Evolutionary conservation across 306 rosid species (phyloP).

Genomic region (Cajanus cajan): DNA sequence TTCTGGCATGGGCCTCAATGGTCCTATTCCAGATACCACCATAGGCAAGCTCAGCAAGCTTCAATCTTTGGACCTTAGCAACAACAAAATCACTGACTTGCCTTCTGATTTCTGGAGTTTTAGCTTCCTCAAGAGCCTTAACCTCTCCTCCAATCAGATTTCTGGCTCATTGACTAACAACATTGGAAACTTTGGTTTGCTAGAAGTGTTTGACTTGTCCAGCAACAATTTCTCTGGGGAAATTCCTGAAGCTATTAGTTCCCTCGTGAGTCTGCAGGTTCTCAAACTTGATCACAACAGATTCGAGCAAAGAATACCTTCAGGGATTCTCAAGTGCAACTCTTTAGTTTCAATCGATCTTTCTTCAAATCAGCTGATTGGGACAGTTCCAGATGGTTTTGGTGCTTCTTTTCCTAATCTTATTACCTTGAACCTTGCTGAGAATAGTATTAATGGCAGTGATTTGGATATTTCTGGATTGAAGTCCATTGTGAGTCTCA

Average conservation of each 20-base stretch:
- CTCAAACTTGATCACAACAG: conserved; percentile 59
- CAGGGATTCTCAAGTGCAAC: conserved; percentile 56
- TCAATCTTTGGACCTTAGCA: conserved; percentile 72
- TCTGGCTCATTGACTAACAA: conserved; percentile 63
- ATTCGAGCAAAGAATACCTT: conserved; percentile 57
- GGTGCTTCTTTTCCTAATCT: conserved; percentile 73
- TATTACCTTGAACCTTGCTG: conserved; percentile 65
- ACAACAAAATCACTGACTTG: conserved; percentile 64
- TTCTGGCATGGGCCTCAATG: conserved; percentile 63
- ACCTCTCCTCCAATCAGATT: conserved; percentile 66
- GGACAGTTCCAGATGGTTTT: conserved; percentile 73
- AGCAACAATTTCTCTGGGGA: conserved; percentile 60
- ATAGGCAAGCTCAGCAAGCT: conserved; percentile 75
- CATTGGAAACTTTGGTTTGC: conserved; percentile 72
- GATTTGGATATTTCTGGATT: conserved; percentile 57
- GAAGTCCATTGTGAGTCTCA: conserved; percentile 57
- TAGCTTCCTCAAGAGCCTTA: conserved; percentile 60
- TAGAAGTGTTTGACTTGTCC: conserved; percentile 66
- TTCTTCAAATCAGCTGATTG: conserved; percentile 61
- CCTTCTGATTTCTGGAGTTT: conserved; percentile 90
- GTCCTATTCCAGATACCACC: conserved; percentile 70
- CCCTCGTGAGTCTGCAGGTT: conserved; percentile 48
- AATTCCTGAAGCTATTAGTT: conserved; percentile 64
- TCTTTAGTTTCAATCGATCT: conserved; percentile 64
- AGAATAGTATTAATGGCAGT: conserved; percentile 55